Percentiles rank a stretch among this genome's conserved stretches.
These are phyloP conservation scores for Elsinoe ampelina DNA, from an alignment of 2,329 filamentous ascomycete genomes.

Conservation along the genomic window DNA sequence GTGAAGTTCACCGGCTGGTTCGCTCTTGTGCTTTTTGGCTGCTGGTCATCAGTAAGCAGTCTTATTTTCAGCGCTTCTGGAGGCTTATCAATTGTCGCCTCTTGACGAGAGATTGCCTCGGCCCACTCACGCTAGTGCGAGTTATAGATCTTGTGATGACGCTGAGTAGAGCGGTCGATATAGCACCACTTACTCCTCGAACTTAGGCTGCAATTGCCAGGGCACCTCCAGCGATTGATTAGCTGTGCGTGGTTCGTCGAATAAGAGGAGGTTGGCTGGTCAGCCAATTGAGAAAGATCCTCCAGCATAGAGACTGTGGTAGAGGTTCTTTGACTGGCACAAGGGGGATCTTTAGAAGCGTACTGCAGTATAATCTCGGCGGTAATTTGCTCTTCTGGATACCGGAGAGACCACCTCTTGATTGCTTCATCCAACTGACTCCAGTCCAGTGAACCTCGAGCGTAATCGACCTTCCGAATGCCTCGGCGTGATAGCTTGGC, in stretches of 20 bases:
- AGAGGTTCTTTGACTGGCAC: neutral
- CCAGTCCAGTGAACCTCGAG: neutral
- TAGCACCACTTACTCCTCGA: neutral
- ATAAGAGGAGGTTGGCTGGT: neutral
- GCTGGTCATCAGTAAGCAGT: neutral
- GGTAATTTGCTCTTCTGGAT: neutral
- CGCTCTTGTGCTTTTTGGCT: neutral
- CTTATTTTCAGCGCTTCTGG: neutral
- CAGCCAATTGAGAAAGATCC: neutral
- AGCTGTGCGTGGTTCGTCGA: neutral
- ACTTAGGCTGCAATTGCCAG: neutral
- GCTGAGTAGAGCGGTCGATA: neutral
- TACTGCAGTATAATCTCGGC: neutral
- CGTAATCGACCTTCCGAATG: neutral
- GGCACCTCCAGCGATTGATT: neutral
- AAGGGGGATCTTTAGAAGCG: neutral
- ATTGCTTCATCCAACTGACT: neutral
- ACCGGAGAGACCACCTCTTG: neutral
- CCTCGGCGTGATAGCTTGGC: neutral
- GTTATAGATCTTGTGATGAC: neutral
- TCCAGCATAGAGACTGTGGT: neutral
- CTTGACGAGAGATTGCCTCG: neutral
- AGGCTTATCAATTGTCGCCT: neutral
- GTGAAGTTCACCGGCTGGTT: neutral
- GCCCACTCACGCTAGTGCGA: neutral